These are phyloP conservation scores for Kodamaea kaohsiungensis DNA, from an alignment of 805 yeast species.

Conservation along the genomic window DNA sequence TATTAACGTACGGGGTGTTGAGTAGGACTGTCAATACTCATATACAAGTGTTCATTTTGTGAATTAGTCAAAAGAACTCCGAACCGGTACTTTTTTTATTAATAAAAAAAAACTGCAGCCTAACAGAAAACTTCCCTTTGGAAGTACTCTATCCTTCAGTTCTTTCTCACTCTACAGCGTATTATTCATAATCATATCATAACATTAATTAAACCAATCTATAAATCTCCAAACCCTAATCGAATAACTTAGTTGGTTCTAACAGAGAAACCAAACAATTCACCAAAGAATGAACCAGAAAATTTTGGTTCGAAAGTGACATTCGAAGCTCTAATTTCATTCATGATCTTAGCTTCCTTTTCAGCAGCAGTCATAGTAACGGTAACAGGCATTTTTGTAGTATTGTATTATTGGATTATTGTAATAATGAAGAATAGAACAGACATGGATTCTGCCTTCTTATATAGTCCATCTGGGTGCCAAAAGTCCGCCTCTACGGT, in stretches of 20 bases:
- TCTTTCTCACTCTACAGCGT: too few relatives aligned
- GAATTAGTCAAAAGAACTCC: neutral
- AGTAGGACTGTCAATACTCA: neutral
- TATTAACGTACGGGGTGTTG: too few relatives aligned
- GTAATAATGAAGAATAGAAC: neutral
- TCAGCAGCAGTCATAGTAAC: slow-evolving; percentile 33
- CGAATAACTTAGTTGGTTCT: slow-evolving; percentile 5
- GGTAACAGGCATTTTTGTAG: slow-evolving; percentile 8
- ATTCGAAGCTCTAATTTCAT: slow-evolving; percentile 41
- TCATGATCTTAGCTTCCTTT: slow-evolving; percentile 48
- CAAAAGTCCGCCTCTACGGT: slow-evolving; percentile 1
- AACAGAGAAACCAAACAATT: slow-evolving; percentile 37
- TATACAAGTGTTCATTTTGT: neutral
- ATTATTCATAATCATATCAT: neutral
- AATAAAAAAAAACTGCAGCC: too few relatives aligned
- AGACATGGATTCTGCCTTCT: neutral
- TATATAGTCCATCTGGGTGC: slow-evolving; percentile 5
- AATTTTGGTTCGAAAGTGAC: slow-evolving; percentile 41
- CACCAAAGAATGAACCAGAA: slow-evolving; percentile 43
- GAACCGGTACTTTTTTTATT: too few relatives aligned
- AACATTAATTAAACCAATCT: neutral
- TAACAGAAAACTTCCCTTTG: too few relatives aligned
- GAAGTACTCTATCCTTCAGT: too few relatives aligned
- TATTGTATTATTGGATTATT: neutral
- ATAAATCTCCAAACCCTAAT: slow-evolving; percentile 1